phyloP scores from a whole-genome alignment of 768 basidiomycete genomes.

The Rhizopogon vesiculosus region DNA sequence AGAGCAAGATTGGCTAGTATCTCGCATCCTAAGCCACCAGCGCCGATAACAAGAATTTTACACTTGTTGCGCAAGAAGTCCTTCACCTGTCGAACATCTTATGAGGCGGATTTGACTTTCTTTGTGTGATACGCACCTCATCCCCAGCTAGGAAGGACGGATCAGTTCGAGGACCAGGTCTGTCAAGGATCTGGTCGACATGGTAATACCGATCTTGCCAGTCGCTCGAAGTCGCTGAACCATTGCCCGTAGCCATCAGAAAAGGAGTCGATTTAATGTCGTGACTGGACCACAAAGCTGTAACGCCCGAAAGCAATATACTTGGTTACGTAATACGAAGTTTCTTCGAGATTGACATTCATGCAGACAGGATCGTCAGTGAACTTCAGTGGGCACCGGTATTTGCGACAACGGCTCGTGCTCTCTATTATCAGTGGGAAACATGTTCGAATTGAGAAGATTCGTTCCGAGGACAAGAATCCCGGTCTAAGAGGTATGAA shows the following conservation, averaged over 20 bases:
- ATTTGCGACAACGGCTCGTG: constrained; percentile 80
- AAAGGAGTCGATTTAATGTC: constrained; percentile 4
- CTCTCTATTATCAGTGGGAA: constrained; percentile 90
- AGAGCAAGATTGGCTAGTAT: constrained; percentile 95
- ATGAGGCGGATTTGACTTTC: background rate
- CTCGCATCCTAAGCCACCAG: constrained; percentile 96
- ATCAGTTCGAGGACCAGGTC: constrained; percentile 87
- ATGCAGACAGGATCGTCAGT: constrained; percentile 37
- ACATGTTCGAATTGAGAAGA: constrained; percentile 77
- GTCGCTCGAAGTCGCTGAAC: constrained; percentile 32
- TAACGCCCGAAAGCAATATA: background rate
- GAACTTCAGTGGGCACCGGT: constrained; percentile 74
- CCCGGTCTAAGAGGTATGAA: constrained; percentile 83
- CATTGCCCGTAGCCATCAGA: constrained; percentile 30
- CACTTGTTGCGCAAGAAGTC: constrained; percentile 75
- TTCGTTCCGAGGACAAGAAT: constrained; percentile 89
- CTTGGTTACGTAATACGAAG: constrained; percentile 19
- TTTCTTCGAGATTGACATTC: constrained; percentile 23
- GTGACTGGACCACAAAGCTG: background rate
- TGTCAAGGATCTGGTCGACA: constrained; percentile 83
- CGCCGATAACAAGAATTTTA: constrained; percentile 97
- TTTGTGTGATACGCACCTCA: constrained; percentile 44
- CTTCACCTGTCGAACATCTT: constrained; percentile 59
- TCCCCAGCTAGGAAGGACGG: constrained; percentile 77
- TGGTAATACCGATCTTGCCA: constrained; percentile 70